Percentiles rank a stretch among this genome's conserved stretches.
Conservation (phyloP, 352 stramenopile genomes). For the Globisporangium yorkense region DNA sequence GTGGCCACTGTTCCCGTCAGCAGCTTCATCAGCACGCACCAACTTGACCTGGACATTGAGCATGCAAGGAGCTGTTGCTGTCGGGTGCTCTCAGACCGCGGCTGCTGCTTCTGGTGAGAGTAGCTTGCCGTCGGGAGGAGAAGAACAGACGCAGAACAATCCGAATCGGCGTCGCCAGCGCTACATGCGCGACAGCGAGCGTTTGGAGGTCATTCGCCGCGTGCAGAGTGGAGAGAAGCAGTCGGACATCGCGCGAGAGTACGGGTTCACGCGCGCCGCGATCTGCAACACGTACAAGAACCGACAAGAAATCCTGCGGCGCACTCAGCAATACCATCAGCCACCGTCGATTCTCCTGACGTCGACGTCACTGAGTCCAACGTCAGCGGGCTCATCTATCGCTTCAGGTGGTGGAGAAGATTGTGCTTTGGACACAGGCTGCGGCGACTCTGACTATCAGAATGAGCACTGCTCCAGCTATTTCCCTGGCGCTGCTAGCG, state of each 20-base stretch:
- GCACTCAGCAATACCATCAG: slow-evolving; percentile 9
- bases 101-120: neutral
- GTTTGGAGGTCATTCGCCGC: slow-evolving; percentile 12
- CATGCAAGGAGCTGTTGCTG: neutral
- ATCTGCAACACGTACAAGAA: slow-evolving; percentile 70
- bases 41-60: neutral
- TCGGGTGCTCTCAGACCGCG: neutral
- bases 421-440: neutral
- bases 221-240: slow-evolving; percentile 56
- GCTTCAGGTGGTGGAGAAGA: neutral
- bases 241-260: slow-evolving; percentile 57
- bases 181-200: slow-evolving; percentile 10
- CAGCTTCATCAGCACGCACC: neutral
- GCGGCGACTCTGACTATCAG: too few species aligned
- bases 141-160: neutral
- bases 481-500: too few species aligned
- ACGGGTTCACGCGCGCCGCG: slow-evolving; percentile 48
- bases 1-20: neutral
- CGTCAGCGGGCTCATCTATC: neutral
- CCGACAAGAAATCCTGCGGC: slow-evolving; percentile 34
- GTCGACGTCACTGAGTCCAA: neutral
- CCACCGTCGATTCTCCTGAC: neutral
- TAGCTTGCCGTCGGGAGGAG: neutral
- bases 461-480: too few species aligned
- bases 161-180: slow-evolving; percentile 1